Evolutionary conservation across 805 yeast species (phyloP).

Genomic region (Hanseniaspora nectarophila): DNA sequence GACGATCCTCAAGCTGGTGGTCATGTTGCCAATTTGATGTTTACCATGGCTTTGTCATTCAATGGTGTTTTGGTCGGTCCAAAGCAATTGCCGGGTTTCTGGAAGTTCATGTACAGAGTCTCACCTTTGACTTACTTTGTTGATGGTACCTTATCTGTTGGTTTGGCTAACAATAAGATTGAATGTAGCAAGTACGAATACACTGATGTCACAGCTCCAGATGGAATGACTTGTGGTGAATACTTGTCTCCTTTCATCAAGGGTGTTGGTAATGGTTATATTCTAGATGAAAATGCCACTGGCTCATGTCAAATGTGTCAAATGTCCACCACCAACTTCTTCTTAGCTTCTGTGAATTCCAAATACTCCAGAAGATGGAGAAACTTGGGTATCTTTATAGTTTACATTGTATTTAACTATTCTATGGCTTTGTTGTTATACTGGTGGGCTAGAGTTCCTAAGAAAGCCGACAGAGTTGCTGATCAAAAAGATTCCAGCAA

Average conservation of each 20-base stretch:
- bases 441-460: slow-evolving; percentile 68
- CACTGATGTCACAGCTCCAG: slow-evolving; percentile 39
- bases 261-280: slow-evolving; percentile 35
- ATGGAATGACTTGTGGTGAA: slow-evolving; percentile 46
- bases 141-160: slow-evolving; percentile 42
- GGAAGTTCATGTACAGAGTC: slow-evolving; percentile 67
- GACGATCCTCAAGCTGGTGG: slow-evolving; percentile 55
- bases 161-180: slow-evolving; percentile 40
- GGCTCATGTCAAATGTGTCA: slow-evolving; percentile 48
- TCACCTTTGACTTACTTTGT: slow-evolving; percentile 62
- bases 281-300: slow-evolving; percentile 39
- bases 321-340: slow-evolving; percentile 44
- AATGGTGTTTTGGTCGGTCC: slow-evolving; percentile 65
- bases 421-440: slow-evolving; percentile 35
- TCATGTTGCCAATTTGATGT: slow-evolving; percentile 43
- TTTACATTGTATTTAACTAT: slow-evolving; percentile 38
- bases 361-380: slow-evolving; percentile 39
- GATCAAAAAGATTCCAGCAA: slow-evolving; percentile 11
- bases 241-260: slow-evolving; percentile 34
- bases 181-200: slow-evolving; percentile 40
- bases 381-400: slow-evolving; percentile 46
- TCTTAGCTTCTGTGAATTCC: slow-evolving; percentile 37
- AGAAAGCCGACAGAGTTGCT: slow-evolving; percentile 24
- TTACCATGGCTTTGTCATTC: slow-evolving; percentile 54
- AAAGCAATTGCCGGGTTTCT: slow-evolving; percentile 54